These are phyloP conservation scores for Phaffia tasmanica DNA, from an alignment of 768 basidiomycete species.

Conservation along the genomic window DNA sequence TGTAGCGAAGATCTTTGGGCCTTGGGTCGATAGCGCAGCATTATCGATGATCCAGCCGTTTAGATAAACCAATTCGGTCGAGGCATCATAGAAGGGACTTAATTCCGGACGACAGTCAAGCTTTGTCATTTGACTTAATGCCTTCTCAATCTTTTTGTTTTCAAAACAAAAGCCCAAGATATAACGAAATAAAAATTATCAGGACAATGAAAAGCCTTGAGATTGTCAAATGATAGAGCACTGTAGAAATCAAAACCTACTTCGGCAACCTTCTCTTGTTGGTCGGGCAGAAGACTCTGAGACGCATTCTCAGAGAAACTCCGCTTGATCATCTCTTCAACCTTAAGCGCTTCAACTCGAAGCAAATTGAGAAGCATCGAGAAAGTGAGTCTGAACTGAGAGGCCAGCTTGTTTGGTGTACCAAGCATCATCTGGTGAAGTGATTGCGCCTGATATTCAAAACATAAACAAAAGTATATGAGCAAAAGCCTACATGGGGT, in stretches of 20 bases:
- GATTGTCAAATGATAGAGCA: background rate
- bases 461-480: background rate
- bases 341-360: conserved; percentile 85
- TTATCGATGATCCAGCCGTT: conserved; percentile 56
- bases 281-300: conserved; percentile 80
- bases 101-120: conserved; percentile 68
- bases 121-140: conserved; percentile 51
- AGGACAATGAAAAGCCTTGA: too few species aligned
- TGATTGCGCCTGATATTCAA: conserved; percentile 52
- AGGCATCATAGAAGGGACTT: conserved; percentile 60
- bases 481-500: background rate
- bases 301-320: conserved; percentile 98
- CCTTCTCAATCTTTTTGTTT: conserved; percentile 54
- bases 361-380: conserved; percentile 98
- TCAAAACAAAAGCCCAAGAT: background rate
- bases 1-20: conserved; percentile 53
- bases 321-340: conserved; percentile 99
- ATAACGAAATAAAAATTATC: background rate
- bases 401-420: conserved; percentile 78
- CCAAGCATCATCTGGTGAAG: conserved; percentile 87
- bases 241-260: conserved; percentile 41
- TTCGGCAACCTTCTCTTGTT: conserved; percentile 75
- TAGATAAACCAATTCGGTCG: conserved; percentile 49
- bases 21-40: conserved; percentile 52
- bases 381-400: conserved; percentile 94